Evolutionary conservation across 495 filamentous ascomycete genomes (phyloP), one percentile per base, ranked within the genome.

Genomic region (Trichoderma parareesei): DNA sequence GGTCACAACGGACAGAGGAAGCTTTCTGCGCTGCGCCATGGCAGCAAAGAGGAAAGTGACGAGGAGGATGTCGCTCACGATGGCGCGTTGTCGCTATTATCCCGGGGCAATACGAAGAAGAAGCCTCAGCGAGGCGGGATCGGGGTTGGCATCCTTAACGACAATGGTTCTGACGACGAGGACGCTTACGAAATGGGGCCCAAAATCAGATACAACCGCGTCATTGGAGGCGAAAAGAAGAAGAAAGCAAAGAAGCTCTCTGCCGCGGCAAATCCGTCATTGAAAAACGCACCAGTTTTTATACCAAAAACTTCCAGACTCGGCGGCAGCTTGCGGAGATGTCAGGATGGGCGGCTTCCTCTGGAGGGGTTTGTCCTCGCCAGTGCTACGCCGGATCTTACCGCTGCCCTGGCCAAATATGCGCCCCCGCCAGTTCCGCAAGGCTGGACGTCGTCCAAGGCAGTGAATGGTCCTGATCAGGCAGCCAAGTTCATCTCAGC

Each of bases 131-230:
- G 83, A 38, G 84, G 87, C 60, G 90, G 88, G 0, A 91, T 98
- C 60, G 94, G 94, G 0, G 88, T 95, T 14, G 94, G 94, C 3
- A 78, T 97, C 27, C 74, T 98, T 62, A 98, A 98, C 70, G 94
- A 98, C 66, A 96, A 87, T 18, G 93, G 92, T 4, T 97, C 94
- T n/a, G 94, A 98, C 69, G 93, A 98, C 64, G 94, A 97, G 71
- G 95, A 98, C 70, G 90, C 90, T 0, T 98, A 97, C 75, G 90
- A 90, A 57, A 84, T 98, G 27, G 93, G 94, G 0, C 94, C 94
- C 8, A 86, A 86, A 70, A 93, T 96, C 71, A 90, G 88, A n/a
- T 97, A 96, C 73, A 96, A 91, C 69, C 81, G 86, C 60, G 82
- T 86, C 4, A 87, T 98, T 71, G 93, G 90, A 38, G 88, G 88